phyloP scores from a whole-genome alignment of 2,329 filamentous ascomycete genomes.

The Colletotrichum lini region DNA sequence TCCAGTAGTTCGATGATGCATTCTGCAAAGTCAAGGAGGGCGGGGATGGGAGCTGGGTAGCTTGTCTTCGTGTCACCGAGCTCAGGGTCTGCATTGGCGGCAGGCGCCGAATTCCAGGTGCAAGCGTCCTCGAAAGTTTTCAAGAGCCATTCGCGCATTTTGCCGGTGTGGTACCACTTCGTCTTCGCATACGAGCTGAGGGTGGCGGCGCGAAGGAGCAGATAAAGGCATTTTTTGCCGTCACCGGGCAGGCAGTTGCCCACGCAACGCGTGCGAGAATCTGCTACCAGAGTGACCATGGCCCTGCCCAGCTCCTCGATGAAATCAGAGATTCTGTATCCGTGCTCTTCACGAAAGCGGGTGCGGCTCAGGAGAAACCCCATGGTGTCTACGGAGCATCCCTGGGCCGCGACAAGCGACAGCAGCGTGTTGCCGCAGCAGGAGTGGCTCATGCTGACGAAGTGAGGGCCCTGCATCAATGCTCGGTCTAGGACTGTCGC shows the following conservation, averaged over 20 bases:
- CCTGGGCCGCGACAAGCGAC: background rate
- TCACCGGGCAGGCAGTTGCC: too few relatives aligned
- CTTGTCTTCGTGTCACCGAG: too few relatives aligned
- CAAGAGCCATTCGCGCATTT: background rate
- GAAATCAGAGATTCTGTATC: background rate
- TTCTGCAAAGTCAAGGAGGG: background rate
- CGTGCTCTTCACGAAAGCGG: background rate
- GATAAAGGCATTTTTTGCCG: background rate
- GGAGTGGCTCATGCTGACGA: background rate
- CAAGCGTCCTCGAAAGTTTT: background rate
- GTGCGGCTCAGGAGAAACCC: background rate
- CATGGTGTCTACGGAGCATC: background rate
- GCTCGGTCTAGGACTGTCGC: background rate
- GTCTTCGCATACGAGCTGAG: background rate
- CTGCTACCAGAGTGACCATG: background rate
- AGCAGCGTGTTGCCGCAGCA: background rate
- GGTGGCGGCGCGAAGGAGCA: conserved; percentile 1
- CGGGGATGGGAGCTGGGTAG: background rate
- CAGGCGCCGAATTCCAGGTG: too few relatives aligned
- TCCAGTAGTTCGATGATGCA: background rate
- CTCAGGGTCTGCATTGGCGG: too few relatives aligned
- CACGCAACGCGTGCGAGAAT: background rate
- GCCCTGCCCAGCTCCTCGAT: background rate
- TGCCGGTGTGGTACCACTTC: background rate
- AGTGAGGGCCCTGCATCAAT: background rate